These are phyloP conservation scores for Panus rudis DNA, from an alignment of 768 basidiomycete species.

Conservation along the genomic window DNA sequence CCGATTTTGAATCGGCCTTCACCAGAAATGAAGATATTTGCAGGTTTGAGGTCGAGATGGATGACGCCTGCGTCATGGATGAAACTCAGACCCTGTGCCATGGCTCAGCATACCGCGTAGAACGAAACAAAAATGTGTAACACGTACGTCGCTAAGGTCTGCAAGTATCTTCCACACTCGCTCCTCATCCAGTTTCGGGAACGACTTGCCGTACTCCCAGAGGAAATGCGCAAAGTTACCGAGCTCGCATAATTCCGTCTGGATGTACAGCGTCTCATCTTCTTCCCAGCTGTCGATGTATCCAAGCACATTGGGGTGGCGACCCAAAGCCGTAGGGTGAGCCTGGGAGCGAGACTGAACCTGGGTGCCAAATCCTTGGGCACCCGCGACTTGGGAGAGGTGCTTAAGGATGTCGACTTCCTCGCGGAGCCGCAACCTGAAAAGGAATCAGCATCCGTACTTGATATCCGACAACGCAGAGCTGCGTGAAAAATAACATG, in stretches of 20 bases:
- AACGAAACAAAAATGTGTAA: slow-evolving; percentile 11
- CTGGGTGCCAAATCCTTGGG: slow-evolving; percentile 6
- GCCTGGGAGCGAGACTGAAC: slow-evolving; percentile 17
- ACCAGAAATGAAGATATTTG: slow-evolving; percentile 87
- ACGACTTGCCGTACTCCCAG: slow-evolving; percentile 81
- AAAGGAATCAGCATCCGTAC: slow-evolving; percentile 2
- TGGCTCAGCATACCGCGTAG: slow-evolving; percentile 17
- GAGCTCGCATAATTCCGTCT: slow-evolving; percentile 88
- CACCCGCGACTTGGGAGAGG: slow-evolving; percentile 38
- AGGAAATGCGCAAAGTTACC: slow-evolving; percentile 91
- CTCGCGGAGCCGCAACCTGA: slow-evolving; percentile 78
- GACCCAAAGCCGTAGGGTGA: slow-evolving; percentile 17
- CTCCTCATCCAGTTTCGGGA: slow-evolving; percentile 83
- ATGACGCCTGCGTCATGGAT: slow-evolving; percentile 86
- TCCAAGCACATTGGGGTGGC: slow-evolving; percentile 77
- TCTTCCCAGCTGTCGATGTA: slow-evolving; percentile 98
- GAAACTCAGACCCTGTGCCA: slow-evolving; percentile 67
- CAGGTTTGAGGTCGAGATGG: slow-evolving; percentile 95
- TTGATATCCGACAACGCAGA: neutral
- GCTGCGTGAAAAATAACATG: neutral
- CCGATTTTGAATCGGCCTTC: slow-evolving; percentile 92
- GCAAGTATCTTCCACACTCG: slow-evolving; percentile 94
- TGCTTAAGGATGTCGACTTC: slow-evolving; percentile 90
- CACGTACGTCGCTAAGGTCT: slow-evolving; percentile 77
- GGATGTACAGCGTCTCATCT: slow-evolving; percentile 79